Evolutionary conservation across 192 early-diverging fungal genomes (phyloP).

Genomic region (Linnemannia elongata): DNA sequence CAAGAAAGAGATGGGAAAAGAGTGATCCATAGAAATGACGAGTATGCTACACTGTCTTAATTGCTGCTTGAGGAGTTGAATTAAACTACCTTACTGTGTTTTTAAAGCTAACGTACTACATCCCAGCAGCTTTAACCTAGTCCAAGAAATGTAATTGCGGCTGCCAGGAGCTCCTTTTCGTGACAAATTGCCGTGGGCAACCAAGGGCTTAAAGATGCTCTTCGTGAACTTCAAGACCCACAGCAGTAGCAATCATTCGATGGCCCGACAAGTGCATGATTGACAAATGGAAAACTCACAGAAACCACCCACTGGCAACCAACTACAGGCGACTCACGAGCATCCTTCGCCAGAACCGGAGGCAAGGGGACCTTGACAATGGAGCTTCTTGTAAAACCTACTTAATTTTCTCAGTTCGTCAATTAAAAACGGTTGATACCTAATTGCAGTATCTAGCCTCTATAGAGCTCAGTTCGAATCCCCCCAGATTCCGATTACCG

Average conservation of each 20-base stretch:
- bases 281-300: too few relatives aligned
- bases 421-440: too few relatives aligned
- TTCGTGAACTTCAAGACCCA: conserved; percentile 10
- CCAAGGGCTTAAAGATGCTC: conserved; percentile 7
- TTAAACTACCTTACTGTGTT: not conserved
- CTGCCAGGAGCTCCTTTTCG: not conserved
- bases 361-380: not conserved
- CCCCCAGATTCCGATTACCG: conserved; percentile 2
- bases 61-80: not conserved
- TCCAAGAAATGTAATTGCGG: not conserved
- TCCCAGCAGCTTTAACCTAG: not conserved
- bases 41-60: not conserved
- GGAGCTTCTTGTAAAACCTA: not conserved
- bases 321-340: conserved; percentile 9
- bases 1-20: too few relatives aligned
- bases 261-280: too few relatives aligned
- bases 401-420: too few relatives aligned
- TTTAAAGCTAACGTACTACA: not conserved
- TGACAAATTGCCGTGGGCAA: not conserved
- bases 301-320: too few relatives aligned
- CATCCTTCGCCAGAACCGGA: not conserved
- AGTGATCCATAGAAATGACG: not conserved
- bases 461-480: conserved; percentile 5
- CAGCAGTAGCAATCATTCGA: not conserved
- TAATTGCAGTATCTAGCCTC: too few relatives aligned